Evolutionary conservation across 2,329 filamentous ascomycete species (phyloP).

Genomic region (Cladorrhinum sp.): DNA sequence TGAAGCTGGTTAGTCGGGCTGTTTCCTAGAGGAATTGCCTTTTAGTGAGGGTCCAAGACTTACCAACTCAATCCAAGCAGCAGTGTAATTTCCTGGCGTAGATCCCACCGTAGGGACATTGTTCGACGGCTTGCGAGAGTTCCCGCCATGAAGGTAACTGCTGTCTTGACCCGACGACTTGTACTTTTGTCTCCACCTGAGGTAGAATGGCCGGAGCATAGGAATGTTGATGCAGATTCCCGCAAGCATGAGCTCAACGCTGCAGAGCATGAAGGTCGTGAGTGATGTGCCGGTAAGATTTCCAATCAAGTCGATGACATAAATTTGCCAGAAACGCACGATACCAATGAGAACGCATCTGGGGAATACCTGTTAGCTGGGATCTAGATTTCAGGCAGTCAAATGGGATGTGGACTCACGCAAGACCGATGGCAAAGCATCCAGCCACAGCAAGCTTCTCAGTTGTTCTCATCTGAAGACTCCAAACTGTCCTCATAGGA

Average conservation of each 20-base stretch:
- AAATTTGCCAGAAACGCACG: constrained; percentile 4
- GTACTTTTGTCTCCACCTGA: constrained; percentile 1
- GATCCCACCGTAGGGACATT: neutral
- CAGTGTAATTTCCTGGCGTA: neutral
- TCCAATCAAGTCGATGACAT: constrained; percentile 1
- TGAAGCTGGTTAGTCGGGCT: neutral
- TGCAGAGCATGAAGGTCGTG: constrained; percentile 8
- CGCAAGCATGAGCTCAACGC: constrained; percentile 2
- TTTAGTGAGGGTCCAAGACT: neutral
- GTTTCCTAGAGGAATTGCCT: neutral
- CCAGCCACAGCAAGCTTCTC: constrained; percentile 2
- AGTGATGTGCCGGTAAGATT: constrained; percentile 6
- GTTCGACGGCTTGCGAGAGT: neutral
- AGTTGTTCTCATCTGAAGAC: constrained; percentile 4
- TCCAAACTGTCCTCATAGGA: constrained; percentile 3
- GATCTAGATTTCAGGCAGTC: neutral
- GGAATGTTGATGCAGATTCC: constrained; percentile 7
- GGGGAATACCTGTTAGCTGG: neutral
- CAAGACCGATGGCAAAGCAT: constrained; percentile 8
- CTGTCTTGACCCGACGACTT: neutral
- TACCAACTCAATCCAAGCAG: constrained; percentile 9
- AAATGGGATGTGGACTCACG: neutral
- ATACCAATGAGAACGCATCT: constrained; percentile 5
- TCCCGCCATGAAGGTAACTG: neutral
- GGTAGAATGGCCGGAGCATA: constrained; percentile 6